phyloP scores from a whole-genome alignment of 2,329 filamentous ascomycete species.

The Diaporthe sp. region DNA sequence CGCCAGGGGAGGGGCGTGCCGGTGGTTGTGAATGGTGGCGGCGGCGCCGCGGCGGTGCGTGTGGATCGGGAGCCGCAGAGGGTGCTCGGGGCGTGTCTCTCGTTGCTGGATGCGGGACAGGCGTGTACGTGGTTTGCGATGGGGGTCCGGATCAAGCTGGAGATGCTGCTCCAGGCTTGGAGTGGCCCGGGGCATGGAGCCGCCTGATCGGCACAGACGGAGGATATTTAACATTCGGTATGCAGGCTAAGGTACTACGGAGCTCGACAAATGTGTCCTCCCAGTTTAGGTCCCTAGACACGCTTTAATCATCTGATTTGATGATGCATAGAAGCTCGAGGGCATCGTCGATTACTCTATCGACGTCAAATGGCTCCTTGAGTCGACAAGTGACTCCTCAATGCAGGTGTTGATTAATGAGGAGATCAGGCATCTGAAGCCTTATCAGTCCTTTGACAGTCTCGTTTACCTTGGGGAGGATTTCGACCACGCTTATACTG shows the following conservation, averaged over 20 bases:
- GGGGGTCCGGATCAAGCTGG: constrained; percentile 1
- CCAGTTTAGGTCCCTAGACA: neutral
- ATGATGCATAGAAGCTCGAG: neutral
- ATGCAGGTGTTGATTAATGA: neutral
- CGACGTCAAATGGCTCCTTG: neutral
- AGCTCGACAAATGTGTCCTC: neutral
- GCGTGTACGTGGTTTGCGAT: neutral
- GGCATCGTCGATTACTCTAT: neutral
- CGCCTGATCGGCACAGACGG: neutral
- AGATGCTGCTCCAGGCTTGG: constrained; percentile 7
- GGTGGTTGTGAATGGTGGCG: neutral
- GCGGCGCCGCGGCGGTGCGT: neutral
- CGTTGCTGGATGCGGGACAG: neutral
- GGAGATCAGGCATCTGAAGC: neutral
- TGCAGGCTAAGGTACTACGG: too few relatives aligned
- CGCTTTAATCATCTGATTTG: neutral
- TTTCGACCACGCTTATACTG: neutral
- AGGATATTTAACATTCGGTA: too few relatives aligned
- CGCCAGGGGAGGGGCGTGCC: constrained; percentile 2
- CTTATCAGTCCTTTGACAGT: neutral
- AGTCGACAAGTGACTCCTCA: neutral
- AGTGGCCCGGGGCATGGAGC: neutral
- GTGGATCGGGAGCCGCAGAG: neutral
- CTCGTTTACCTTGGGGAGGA: neutral
- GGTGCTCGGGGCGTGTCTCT: neutral